Evolutionary conservation across 441 rosid genomes (phyloP), one percentile per base, ranked within the genome.

Genomic region (Gossypium schwendimanii): DNA sequence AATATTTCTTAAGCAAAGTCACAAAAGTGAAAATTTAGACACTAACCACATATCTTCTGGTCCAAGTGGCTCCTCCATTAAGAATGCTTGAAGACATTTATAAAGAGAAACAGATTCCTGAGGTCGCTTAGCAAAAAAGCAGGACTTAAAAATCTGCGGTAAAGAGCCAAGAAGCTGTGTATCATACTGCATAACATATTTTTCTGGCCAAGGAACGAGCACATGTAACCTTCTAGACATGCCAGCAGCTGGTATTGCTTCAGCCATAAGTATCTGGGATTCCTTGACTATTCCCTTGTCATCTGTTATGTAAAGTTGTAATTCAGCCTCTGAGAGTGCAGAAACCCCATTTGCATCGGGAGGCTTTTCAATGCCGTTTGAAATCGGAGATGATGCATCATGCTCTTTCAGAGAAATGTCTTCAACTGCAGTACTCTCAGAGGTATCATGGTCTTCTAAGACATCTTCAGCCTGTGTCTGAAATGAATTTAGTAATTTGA

Each of bases 11-110:
- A 71, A 69, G 63, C 61, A 58, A 49, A 62, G 26, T 36, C 64
- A 24, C n/a, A 58, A 75, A 69, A 45, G n/a, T n/a, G 44, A 75
- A 47, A 49, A 62, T 23, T 36, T 54, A 69, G 54, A 73, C 63
- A 89, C 96, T 87, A 67, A 90, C 96, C 93, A 88, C 96, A 88
- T 90, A 83, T 90, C 96, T 70, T 90, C 93, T 39, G 91, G 96
- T 78, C 96, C 96, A 77, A 90, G 90, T 12, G 96, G 96, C 86
- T 90, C 96, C 77, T 90, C 91, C 21, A 74, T 88, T 81, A 90
- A 81, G 88, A 90, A 90, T 68, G 96, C 91, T 83, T 88, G 90
- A 71, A 90, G 91, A 82, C 93, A 90, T 73, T 84, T 88, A 79
- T 86, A 88, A 73, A 90, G 81, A 50, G 91, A 85, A 73, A 84